phyloP scores from a whole-genome alignment of 2,329 filamentous ascomycete genomes.

The Colletotrichum sp. region DNA sequence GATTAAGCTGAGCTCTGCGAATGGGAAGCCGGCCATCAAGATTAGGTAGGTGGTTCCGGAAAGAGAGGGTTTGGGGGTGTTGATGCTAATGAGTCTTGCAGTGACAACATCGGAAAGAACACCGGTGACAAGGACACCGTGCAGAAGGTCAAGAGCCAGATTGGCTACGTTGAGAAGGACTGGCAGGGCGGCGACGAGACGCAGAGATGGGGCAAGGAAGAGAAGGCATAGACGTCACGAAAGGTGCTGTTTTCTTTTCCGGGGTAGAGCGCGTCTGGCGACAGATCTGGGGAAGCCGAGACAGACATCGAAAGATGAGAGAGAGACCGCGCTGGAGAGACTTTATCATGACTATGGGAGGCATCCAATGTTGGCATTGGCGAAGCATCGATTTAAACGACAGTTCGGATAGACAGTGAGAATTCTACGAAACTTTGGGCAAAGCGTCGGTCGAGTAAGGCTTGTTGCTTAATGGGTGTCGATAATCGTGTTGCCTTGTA shows the following conservation, averaged over 20 bases:
- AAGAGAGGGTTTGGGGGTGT: too few relatives aligned
- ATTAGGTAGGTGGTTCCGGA: too few relatives aligned
- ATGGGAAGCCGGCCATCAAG: constrained; percentile 84
- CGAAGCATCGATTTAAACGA: background rate
- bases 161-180: constrained; percentile 85
- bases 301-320: background rate
- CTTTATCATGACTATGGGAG: background rate
- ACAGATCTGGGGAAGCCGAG: background rate
- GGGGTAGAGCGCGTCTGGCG: constrained; percentile 12
- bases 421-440: background rate
- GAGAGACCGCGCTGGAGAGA: background rate
- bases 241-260: background rate
- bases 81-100: constrained; percentile 28
- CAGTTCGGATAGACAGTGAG: background rate
- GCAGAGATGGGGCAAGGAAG: constrained; percentile 74
- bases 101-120: constrained; percentile 90
- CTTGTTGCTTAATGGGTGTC: accelerated
- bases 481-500: background rate
- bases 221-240: constrained; percentile 22
- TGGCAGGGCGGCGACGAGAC: constrained; percentile 88
- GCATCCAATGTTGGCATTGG: background rate
- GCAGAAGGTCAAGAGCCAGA: constrained; percentile 78
- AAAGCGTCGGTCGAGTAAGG: background rate
- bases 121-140: constrained; percentile 85
- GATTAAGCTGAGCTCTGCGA: constrained; percentile 91